Evolutionary conservation across 2,329 filamentous ascomycete species (phyloP).

Genomic region (Teratosphaeria viscida): DNA sequence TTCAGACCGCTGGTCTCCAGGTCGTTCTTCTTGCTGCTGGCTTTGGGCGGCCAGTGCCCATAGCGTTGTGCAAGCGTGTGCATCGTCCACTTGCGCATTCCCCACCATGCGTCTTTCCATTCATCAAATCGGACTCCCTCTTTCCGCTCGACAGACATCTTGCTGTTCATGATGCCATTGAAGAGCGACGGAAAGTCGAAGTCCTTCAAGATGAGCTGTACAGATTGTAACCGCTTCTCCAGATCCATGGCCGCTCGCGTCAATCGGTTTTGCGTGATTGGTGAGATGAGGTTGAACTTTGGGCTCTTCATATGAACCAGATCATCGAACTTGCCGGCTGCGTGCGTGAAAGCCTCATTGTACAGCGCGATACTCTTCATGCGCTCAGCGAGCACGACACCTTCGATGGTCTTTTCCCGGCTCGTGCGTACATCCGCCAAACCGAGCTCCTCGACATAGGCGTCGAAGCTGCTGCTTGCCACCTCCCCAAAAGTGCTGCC

Average conservation of each 20-base stretch:
- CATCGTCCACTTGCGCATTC: conserved; percentile 63
- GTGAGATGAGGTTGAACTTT: conserved; percentile 60
- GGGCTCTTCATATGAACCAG: conserved; percentile 59
- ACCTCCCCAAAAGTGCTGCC: conserved; percentile 55
- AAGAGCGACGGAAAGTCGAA: conserved; percentile 91
- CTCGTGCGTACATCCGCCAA: conserved; percentile 73
- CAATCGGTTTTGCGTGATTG: conserved; percentile 64
- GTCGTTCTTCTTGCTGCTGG: conserved; percentile 80
- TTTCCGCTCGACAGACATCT: conserved; percentile 64
- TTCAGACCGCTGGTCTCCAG: conserved; percentile 82
- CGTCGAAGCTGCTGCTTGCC: conserved; percentile 54
- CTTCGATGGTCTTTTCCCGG: conserved; percentile 80
- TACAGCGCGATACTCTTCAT: conserved; percentile 77
- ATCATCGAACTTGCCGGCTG: conserved; percentile 70
- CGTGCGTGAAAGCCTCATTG: conserved; percentile 85
- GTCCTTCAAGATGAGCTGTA: conserved; percentile 64
- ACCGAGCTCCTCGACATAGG: conserved; percentile 65
- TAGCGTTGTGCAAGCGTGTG: conserved; percentile 58
- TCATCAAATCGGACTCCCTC: conserved; percentile 66
- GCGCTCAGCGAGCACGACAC: conserved; percentile 75
- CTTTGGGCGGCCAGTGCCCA: conserved; percentile 82
- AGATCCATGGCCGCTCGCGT: conserved; percentile 76
- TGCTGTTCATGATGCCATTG: conserved; percentile 76
- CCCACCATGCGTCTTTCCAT: conserved; percentile 67
- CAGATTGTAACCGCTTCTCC: conserved; percentile 57